Evolutionary conservation across 2,329 filamentous ascomycete genomes (phyloP), one percentile per base, ranked within the genome.

Genomic region (Neoscytalidium dimidiatum): DNA sequence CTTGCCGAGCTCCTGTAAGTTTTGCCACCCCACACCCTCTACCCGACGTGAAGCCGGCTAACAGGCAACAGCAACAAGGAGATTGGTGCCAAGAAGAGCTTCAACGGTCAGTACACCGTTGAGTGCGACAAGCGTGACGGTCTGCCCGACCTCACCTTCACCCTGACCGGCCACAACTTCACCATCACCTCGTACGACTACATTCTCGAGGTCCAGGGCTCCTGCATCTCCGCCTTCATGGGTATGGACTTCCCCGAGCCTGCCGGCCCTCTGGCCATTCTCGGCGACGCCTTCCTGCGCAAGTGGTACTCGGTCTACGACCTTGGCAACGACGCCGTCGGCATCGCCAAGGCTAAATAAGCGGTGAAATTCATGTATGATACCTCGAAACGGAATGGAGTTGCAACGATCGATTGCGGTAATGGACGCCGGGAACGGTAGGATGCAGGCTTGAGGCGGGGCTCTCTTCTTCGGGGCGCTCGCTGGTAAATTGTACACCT

Each of bases 71-170:
- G 83, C 67, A 99, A 99, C 87, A 90, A 91, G 82, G 90, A 97
- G 84, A 97, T 99, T 69, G 95, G 95, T 69, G 95, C 95, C 71
- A 97, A 96, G 89, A 99, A 98, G 88, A 88, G 91, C 67, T 99
- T 90, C 84, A 96, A 94, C 79, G 95, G 95, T 73, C 95, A 99
- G 84, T 99, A 97, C 86, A 91, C 89, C 14, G 84, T 99, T 67
- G 95, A 98, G 70, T 99, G 95, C 80, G 83, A 84, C 70, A 93
- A 91, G 84, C 91, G 92, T 72, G 86, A 90, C 76, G 85, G 83
- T 68, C 90, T 99, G 60, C 94, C 95, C 69, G 94, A 98, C 74
- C 86, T 99, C 71, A 93, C 90, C 72, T 98, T 99, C 82, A 94
- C 86, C 69, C 88, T 99, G 57, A 88, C 87, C 70, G 95, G 95